These are phyloP conservation scores for Carex sylvatica DNA, from an alignment of 202 grass and related monocot species.

Conservation along the genomic window DNA sequence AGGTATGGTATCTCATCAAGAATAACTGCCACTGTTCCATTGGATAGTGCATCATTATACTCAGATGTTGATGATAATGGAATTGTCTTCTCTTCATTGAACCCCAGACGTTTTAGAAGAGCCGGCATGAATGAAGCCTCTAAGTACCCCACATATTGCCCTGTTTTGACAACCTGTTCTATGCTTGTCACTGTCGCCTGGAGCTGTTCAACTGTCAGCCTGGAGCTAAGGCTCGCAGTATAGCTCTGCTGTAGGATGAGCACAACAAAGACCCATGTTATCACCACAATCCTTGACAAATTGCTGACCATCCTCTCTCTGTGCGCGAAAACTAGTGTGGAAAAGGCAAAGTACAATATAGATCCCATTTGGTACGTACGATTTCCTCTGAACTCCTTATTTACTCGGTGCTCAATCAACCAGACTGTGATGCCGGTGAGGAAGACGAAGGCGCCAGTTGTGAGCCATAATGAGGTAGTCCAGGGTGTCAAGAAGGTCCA, in stretches of 20 bases:
- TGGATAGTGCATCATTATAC: conserved; percentile 61
- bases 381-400: conserved; percentile 50
- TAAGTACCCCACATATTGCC: conserved; percentile 58
- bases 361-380: conserved; percentile 54
- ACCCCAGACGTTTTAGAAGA: conserved; percentile 52
- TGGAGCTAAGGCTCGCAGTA: conserved; percentile 76
- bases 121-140: conserved; percentile 55
- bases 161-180: conserved; percentile 58
- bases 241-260: conserved; percentile 81
- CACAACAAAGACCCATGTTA: conserved; percentile 81
- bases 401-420: conserved; percentile 83
- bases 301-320: conserved; percentile 56
- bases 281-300: conserved; percentile 47
- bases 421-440: conserved; percentile 66
- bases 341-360: conserved; percentile 73
- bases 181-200: conserved; percentile 62
- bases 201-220: conserved; percentile 78
- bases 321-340: conserved; percentile 80
- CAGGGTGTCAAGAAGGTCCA: conserved; percentile 75
- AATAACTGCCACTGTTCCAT: conserved; percentile 57
- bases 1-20: conserved; percentile 93
- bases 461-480: conserved; percentile 52
- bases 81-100: conserved; percentile 47
- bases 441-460: conserved; percentile 51
- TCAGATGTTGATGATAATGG: conserved; percentile 44